phyloP scores from a whole-genome alignment of 495 filamentous ascomycete genomes.

The Collariella sp. region DNA sequence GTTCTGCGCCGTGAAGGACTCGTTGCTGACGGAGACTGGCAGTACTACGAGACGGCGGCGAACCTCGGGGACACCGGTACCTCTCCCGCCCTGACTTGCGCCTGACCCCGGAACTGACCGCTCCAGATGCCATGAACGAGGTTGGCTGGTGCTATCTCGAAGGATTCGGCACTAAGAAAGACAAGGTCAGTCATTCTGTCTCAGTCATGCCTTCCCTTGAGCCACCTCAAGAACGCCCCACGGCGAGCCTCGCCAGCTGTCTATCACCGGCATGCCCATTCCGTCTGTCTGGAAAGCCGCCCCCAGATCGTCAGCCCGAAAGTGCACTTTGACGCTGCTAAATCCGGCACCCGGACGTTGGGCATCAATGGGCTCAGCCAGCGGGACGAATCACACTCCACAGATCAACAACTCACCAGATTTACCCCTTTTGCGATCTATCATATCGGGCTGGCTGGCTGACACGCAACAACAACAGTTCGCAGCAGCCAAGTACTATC shows the following conservation, averaged over 20 bases:
- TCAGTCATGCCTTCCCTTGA: background rate
- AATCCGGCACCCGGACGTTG: conserved; percentile 1
- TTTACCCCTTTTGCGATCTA: conserved; percentile 5
- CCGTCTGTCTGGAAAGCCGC: background rate
- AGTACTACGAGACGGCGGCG: conserved; percentile 96
- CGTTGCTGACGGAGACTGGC: conserved; percentile 13
- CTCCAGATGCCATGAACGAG: conserved; percentile 89
- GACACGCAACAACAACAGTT: conserved; percentile 45
- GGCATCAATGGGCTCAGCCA: conserved; percentile 4
- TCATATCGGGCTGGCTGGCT: conserved; percentile 29
- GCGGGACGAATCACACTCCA: conserved; percentile 4
- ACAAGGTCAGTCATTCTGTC: conserved; percentile 72
- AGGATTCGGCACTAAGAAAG: conserved; percentile 90
- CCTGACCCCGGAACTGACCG: conserved; percentile 13
- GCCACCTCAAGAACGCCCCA: background rate
- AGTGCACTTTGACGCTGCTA: background rate
- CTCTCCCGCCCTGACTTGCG: conserved; percentile 7
- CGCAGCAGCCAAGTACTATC: conserved; percentile 85
- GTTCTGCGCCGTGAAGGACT: background rate
- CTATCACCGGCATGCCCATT: background rate
- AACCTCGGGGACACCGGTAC: conserved; percentile 80
- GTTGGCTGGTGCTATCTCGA: conserved; percentile 92
- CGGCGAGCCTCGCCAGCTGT: conserved; percentile 13
- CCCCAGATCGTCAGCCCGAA: background rate
- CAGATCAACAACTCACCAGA: background rate